Base-by-base conservation (phyloP, 2,329 filamentous ascomycete species). In the Emergomyces africanus region DNA sequence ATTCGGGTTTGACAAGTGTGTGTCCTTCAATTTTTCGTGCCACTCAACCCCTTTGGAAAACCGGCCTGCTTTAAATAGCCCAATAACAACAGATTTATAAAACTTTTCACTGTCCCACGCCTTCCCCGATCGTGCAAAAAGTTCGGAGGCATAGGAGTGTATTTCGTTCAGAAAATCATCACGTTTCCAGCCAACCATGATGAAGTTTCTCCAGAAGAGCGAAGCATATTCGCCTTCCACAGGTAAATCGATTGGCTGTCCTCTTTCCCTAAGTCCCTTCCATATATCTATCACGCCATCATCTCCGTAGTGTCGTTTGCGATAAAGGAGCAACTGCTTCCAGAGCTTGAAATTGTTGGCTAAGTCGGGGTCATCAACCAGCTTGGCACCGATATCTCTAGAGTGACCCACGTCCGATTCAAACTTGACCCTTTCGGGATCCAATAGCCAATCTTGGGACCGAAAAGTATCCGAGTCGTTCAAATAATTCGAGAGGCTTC, bases 241-340 rank as follows among this genome's bases (percentile, higher is more conserved):
- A 25, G 75, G 75, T 5, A 77, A 60, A 20, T 67, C 57, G 1
- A 74, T 61, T 2, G 62, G 66, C n/a, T 63, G 61, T 25, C 66
- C 61, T 55, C 74, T 69, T 30, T 61, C 59, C 28, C 67, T 69
- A 41, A 77, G 57, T 20, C 70, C 73, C 53, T 71, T 66, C 71
- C 72, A 78, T 39, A 78, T 75, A 48, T 70, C 67, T 37, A 72
- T 61, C 18, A 72, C 73, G 5, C 76, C 76, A 53, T 70, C 63
- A 30, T 73, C 68, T 12, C 75, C 76, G 63, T 77, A 71, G 58
- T 72, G 71, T 2, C 75, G 73, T 61, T 74, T 73, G 30, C 74
- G 71, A 61, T 74, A 75, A 12, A 69, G 66, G n/a, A 78, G 66
- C 30, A 78, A 63, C 49, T 77, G 71, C 46, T 72, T 71, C 76